Conservation (phyloP, 257 asterid species). For the Jaltomata sinuosa region DNA sequence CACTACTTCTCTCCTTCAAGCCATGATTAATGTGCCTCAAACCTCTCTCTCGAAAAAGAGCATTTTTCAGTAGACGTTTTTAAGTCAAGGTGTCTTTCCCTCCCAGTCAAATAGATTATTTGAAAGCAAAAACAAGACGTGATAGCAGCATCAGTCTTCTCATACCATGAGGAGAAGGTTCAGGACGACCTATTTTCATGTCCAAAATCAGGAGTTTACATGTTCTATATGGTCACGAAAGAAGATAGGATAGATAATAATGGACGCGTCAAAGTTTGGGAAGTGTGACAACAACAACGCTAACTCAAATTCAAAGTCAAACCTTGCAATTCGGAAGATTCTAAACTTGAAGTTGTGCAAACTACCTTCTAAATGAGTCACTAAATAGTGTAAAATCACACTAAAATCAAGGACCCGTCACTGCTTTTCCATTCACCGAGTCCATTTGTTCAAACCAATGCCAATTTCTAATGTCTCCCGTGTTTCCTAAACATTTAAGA, state of each 20-base stretch:
- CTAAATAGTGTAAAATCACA: neutral
- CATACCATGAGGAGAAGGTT: neutral
- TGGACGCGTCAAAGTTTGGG: neutral
- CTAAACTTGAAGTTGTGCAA: neutral
- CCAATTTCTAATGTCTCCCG: neutral
- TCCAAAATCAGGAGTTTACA: neutral
- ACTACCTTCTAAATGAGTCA: neutral
- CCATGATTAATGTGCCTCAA: no score
- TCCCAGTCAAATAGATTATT: neutral
- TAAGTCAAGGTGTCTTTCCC: neutral
- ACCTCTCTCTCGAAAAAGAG: neutral
- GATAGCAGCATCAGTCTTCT: neutral
- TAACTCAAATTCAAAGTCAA: neutral
- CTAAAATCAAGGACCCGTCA: neutral
- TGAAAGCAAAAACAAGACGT: neutral
- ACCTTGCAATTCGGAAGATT: neutral
- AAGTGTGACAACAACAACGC: neutral
- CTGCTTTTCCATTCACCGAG: neutral
- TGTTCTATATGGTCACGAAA: neutral
- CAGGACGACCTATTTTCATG: neutral
- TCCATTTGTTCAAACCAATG: neutral
- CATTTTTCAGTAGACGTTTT: neutral
- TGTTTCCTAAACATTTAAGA: neutral
- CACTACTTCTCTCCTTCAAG: neutral
- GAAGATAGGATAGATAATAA: no score